Evolutionary conservation across 345 rosid genomes (phyloP).

Genomic region (Laguncularia racemosa): DNA sequence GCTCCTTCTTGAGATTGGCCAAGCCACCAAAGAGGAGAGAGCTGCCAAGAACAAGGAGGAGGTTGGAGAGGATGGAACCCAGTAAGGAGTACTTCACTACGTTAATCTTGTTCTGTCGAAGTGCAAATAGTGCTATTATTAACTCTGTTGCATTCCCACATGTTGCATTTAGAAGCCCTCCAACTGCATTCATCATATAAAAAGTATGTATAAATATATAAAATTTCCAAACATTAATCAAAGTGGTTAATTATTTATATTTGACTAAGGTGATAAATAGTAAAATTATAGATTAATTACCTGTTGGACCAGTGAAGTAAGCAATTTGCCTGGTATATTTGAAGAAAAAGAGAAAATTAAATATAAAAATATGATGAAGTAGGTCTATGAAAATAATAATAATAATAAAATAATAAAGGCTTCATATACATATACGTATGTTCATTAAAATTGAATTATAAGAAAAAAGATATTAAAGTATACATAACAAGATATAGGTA

Average conservation of each 20-base stretch:
- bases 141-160: constrained; percentile 95
- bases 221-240: background rate
- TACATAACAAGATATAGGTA: no score
- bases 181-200: no score
- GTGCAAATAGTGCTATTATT: constrained; percentile 87
- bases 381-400: background rate
- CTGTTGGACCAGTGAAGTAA: constrained; percentile 89
- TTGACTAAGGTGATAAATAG: no score
- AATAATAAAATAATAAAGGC: background rate
- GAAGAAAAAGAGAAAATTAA: background rate
- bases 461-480: no score
- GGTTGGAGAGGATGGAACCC: constrained; percentile 89
- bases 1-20: constrained; percentile 68
- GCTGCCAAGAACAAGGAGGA: constrained; percentile 78
- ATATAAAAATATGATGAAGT: background rate
- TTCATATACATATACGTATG: no score
- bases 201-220: no score
- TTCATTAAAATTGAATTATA: no score
- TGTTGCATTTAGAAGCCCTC: constrained; percentile 90
- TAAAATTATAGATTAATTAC: constrained; percentile 21
- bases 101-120: constrained; percentile 52
- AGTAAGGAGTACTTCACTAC: constrained; percentile 75
- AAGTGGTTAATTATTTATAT: background rate
- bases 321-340: constrained; percentile 68
- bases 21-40: constrained; percentile 83